phyloP scores from a whole-genome alignment of 441 rosid genomes.

The Viola pubescens region DNA sequence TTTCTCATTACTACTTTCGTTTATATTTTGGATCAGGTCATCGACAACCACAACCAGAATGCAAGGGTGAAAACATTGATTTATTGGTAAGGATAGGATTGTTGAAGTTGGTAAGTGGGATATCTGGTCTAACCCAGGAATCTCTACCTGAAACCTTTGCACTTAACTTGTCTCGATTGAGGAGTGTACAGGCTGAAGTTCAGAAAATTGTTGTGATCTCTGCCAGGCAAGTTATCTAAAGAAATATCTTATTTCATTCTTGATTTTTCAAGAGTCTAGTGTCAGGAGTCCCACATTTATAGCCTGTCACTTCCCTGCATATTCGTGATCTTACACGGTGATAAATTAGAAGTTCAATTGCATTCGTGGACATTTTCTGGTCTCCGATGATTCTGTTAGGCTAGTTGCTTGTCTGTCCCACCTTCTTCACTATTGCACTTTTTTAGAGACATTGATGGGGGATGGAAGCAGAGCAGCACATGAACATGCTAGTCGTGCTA shows the following conservation, averaged over 20 bases:
- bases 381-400: no score
- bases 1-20: not conserved
- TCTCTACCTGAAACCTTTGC: conserved; percentile 62
- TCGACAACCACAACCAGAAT: conserved; percentile 38
- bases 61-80: conserved; percentile 69
- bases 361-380: no score
- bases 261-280: not conserved
- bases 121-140: conserved; percentile 52
- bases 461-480: no score
- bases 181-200: conserved; percentile 65
- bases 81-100: conserved; percentile 69
- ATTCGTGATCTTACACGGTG: no score
- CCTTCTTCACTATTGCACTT: no score
- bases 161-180: conserved; percentile 61
- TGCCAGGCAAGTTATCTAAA: conserved; percentile 39
- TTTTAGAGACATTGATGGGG: no score
- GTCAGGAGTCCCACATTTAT: not conserved
- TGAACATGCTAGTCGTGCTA: no score
- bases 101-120: conserved; percentile 56
- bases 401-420: no score
- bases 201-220: conserved; percentile 73
- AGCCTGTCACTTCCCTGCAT: not conserved
- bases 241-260: not conserved
- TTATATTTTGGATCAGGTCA: conserved; percentile 22
- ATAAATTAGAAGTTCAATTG: no score